Evolutionary conservation across 768 basidiomycete genomes (phyloP).

Genomic region (Phanerochaete carnosa): DNA sequence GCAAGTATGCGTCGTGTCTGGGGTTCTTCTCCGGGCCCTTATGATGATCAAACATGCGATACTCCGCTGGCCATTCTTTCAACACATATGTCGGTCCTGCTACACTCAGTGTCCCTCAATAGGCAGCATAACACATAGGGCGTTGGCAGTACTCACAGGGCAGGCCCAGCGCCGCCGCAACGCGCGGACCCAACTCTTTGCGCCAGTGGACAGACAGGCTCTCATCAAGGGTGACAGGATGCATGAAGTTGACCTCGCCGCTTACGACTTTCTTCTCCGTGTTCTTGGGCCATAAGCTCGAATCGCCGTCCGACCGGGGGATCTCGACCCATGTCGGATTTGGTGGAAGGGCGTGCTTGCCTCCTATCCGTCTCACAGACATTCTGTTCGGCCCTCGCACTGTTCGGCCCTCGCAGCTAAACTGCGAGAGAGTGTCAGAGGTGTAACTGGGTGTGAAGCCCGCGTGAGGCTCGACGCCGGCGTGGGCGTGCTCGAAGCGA

Average conservation of each 20-base stretch:
- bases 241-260: conserved; percentile 73
- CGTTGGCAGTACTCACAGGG: conserved; percentile 39
- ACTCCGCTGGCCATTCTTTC: conserved; percentile 60
- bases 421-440: background rate
- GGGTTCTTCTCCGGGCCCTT: conserved; percentile 55
- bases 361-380: conserved; percentile 12
- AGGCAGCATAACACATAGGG: background rate
- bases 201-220: conserved; percentile 55
- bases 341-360: conserved; percentile 36
- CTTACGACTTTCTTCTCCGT: conserved; percentile 55
- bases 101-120: conserved; percentile 19
- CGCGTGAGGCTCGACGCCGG: background rate
- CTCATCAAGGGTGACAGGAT: conserved; percentile 48
- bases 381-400: conserved; percentile 1
- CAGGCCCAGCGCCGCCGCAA: conserved; percentile 43
- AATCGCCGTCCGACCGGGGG: conserved; percentile 56
- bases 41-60: conserved; percentile 72
- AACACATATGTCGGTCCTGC: conserved; percentile 58
- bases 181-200: conserved; percentile 33
- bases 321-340: conserved; percentile 60
- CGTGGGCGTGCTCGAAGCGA: background rate
- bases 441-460: no score
- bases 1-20: conserved; percentile 76
- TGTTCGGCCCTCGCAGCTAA: background rate
- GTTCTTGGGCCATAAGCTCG: conserved; percentile 52